Base-by-base conservation (phyloP, 1,284 basidiomycete genomes). In the Laetiporus sulphureus region DNA sequence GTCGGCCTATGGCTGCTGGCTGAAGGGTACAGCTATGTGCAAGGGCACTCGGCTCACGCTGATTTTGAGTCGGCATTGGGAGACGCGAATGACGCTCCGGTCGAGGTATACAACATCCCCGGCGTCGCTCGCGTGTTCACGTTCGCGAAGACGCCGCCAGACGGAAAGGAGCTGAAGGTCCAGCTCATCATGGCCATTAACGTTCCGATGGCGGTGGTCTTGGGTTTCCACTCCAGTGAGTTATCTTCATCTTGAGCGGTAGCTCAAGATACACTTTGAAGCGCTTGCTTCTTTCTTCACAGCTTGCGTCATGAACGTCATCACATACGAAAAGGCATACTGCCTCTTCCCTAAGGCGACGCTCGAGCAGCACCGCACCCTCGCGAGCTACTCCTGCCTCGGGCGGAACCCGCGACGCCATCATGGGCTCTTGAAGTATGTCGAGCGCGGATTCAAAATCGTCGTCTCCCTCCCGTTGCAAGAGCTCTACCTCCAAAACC, bases 241-340 rank as follows among this genome's bases (percentile, higher is more conserved):
- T n/a, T 38, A 8, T 27, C 25, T 18, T 5, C 11, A 11, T 20
- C 34, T 8, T 13, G 38, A 15, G 18, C 19, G 12, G 21, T 22
- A 3, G 4, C n/a, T n/a, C n/a, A n/a, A n/a, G n/a, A n/a, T n/a
- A n/a, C n/a, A n/a, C n/a, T n/a, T n/a, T 3, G 27, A 11, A 30
- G 4, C 31, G 32, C n/a, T 11, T 22, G 24, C 20, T 10, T 15
- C 5, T 25, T 46, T 16, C 79, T 46, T 76, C 56, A 5, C 40
- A 60, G 58, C 57, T 2, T 40, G 39, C 19, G 58, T 60, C 5
- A 54, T 61, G 55, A 59, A 58, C 40, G 35, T 59, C 23, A 59
- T 61, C 30, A 42, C 52, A 2, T 52, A 46, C 25, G 47, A 49
- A 2, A 47, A 44, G 23, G 59, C 59, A 2, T 57, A 56, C 36